Conservation (phyloP, 495 filamentous ascomycete species). For the Jackrogersella multiformis region DNA sequence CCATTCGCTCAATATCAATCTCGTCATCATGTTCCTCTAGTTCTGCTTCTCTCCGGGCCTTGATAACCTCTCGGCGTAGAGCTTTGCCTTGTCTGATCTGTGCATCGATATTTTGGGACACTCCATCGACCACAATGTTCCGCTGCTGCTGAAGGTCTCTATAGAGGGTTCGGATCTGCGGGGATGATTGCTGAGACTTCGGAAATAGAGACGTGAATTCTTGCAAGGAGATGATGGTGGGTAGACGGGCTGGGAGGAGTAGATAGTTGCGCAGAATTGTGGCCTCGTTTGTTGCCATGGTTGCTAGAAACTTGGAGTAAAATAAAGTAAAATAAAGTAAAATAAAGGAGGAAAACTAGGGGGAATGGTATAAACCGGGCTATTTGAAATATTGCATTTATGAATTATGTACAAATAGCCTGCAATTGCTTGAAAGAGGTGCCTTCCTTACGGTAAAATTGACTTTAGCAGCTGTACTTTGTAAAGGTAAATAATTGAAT, state of each 20-base stretch:
- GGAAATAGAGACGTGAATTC: constrained; percentile 84
- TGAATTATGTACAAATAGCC: not conserved
- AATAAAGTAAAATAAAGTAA: not conserved
- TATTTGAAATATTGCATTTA: not conserved
- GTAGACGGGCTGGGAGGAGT: constrained; percentile 75
- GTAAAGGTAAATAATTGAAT: constrained; percentile 4
- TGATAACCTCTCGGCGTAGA: constrained; percentile 69
- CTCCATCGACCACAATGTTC: constrained; percentile 70
- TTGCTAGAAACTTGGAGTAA: constrained; percentile 6
- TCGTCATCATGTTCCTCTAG: constrained; percentile 69
- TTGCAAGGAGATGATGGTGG: constrained; percentile 73
- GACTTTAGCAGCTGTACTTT: no score
- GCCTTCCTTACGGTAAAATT: constrained; percentile 10
- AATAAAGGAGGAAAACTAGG: not conserved
- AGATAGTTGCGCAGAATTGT: constrained; percentile 81
- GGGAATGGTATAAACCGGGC: not conserved
- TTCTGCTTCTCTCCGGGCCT: constrained; percentile 62
- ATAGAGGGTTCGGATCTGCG: constrained; percentile 79
- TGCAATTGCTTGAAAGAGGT: not conserved
- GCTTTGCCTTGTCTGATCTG: constrained; percentile 71
- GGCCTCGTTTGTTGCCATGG: constrained; percentile 76
- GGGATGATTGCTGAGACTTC: constrained; percentile 69
- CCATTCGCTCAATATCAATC: constrained; percentile 74
- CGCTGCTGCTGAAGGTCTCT: constrained; percentile 78
- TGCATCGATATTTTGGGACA: constrained; percentile 71